phyloP scores from a whole-genome alignment of 169 alveolate genomes.

The Eimeria falciformis region DNA sequence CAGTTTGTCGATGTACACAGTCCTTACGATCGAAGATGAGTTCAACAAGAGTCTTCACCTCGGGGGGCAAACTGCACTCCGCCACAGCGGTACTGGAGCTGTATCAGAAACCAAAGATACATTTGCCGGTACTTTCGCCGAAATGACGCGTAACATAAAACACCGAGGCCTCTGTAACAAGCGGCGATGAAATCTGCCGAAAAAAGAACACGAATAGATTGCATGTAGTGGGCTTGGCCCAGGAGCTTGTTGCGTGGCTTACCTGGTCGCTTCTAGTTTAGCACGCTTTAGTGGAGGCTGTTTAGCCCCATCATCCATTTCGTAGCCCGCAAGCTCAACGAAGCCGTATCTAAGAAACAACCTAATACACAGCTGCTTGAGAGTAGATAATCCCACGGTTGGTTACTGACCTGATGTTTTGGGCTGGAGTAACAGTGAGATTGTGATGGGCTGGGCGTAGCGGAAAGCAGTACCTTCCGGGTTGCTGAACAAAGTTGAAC shows the following conservation, averaged over 20 bases:
- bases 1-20: too few species aligned
- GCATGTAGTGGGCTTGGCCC: background rate
- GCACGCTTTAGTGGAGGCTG: conserved; percentile 44
- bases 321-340: conserved; percentile 65
- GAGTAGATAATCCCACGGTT: background rate
- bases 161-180: too few species aligned
- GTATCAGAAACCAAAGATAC: conserved; percentile 4
- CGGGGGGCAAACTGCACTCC: conserved; percentile 64
- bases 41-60: conserved; percentile 51
- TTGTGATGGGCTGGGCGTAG: background rate
- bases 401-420: background rate
- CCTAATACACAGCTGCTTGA: background rate
- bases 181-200: too few species aligned
- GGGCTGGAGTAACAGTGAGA: background rate
- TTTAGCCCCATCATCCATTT: conserved; percentile 33
- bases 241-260: background rate
- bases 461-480: conserved; percentile 65
- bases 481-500: conserved; percentile 70
- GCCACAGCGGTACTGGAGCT: conserved; percentile 64
- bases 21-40: conserved; percentile 71
- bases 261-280: conserved; percentile 64
- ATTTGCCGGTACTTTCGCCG: background rate
- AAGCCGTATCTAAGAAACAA: conserved; percentile 43
- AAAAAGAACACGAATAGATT: background rate
- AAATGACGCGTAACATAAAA: too few species aligned